Evolutionary conservation across 257 asterid genomes (phyloP).

Genomic region (Salvia hispanica): DNA sequence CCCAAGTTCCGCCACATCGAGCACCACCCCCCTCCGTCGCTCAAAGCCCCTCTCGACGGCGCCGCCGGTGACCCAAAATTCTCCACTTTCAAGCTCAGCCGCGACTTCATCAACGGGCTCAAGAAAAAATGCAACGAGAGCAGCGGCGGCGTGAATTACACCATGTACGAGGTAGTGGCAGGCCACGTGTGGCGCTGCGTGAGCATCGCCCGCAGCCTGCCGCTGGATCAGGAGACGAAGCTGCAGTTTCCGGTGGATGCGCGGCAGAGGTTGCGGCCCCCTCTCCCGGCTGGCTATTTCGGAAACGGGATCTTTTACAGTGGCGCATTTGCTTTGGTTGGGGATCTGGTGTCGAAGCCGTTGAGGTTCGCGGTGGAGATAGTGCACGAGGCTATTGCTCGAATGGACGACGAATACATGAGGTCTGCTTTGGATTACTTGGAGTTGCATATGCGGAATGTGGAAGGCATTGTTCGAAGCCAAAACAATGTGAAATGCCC

Average conservation of each 20-base stretch:
- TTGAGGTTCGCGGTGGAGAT: too few relatives aligned
- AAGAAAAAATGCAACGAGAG: constrained; percentile 49
- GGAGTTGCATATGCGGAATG: constrained; percentile 40
- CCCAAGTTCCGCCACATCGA: constrained; percentile 68
- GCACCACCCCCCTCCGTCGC: constrained; percentile 65
- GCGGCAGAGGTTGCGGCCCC: constrained; percentile 2
- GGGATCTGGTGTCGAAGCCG: too few relatives aligned
- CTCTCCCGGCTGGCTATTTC: background rate
- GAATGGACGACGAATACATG: constrained; percentile 55
- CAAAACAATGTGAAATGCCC: constrained; percentile 48
- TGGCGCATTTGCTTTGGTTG: too few relatives aligned
- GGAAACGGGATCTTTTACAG: too few relatives aligned
- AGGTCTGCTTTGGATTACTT: constrained; percentile 62
- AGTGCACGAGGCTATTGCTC: constrained; percentile 44
- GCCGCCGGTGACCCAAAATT: background rate
- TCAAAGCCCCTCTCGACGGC: constrained; percentile 25
- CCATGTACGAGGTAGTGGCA: constrained; percentile 65
- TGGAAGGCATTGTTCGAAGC: constrained; percentile 38
- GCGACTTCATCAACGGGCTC: constrained; percentile 50
- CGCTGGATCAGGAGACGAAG: constrained; percentile 50
- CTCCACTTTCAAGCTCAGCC: constrained; percentile 53
- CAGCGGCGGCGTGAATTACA: constrained; percentile 29
- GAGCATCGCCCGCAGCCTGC: constrained; percentile 57
- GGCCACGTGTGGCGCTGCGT: constrained; percentile 78
- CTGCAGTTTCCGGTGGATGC: constrained; percentile 34